Evolutionary conservation across 2,329 filamentous ascomycete genomes (phyloP).

Genomic region (Aspergillus tamarii): DNA sequence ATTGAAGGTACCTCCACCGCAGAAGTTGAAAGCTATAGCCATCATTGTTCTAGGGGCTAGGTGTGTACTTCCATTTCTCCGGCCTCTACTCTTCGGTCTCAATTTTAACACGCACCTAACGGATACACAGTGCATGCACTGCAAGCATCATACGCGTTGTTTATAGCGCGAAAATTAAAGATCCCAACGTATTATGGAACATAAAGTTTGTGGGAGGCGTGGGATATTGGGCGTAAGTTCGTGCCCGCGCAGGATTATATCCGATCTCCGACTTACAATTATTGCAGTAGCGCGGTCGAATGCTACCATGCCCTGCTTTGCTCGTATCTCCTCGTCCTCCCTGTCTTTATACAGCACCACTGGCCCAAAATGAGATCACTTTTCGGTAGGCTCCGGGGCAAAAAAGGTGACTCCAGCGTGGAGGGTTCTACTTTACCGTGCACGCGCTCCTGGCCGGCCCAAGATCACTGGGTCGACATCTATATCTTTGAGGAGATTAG

Average conservation of each 20-base stretch:
- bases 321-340: neutral
- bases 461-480: neutral
- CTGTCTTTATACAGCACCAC: neutral
- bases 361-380: neutral
- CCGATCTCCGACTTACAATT: neutral
- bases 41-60: neutral
- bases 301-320: neutral
- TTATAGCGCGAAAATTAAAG: neutral
- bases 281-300: neutral
- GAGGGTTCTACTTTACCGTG: neutral
- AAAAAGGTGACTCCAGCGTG: neutral
- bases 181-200: neutral
- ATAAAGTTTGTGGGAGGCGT: neutral
- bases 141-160: neutral
- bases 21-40: neutral
- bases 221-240: neutral
- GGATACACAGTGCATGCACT: neutral
- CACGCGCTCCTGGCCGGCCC: neutral
- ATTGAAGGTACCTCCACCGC: neutral
- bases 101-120: neutral
- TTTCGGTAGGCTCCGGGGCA: neutral
- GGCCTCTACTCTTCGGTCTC: neutral
- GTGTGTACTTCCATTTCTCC: neutral
- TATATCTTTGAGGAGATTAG: neutral
- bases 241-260: neutral